A percentile compares a stretch with the other conserved stretches of the same genome.
Evolutionary conservation across 768 basidiomycete species (phyloP).

Genomic region (Suillus clintonianus): DNA sequence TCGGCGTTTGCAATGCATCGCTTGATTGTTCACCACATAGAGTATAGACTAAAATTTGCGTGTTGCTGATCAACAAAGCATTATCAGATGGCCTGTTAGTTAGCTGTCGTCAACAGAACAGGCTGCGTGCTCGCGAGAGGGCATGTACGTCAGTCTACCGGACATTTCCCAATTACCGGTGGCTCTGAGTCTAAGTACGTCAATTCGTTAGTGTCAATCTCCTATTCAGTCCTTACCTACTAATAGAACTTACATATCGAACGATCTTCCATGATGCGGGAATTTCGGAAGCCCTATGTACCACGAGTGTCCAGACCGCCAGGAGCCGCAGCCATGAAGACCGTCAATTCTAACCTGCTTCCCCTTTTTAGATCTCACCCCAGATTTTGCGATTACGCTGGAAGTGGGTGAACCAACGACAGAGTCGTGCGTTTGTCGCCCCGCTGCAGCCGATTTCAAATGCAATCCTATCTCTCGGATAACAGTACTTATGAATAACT

Average conservation of each 20-base stretch:
- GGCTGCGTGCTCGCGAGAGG: not conserved
- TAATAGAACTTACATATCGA: not conserved
- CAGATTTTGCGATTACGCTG: conserved; percentile 1
- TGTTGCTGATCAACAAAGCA: not conserved
- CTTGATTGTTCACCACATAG: not conserved
- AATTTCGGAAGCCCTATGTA: not conserved
- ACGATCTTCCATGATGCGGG: not conserved
- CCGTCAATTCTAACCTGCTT: not conserved
- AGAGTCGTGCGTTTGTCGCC: not conserved
- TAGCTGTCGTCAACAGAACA: not conserved
- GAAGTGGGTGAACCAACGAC: not conserved
- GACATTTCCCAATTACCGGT: not conserved
- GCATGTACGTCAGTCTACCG: not conserved
- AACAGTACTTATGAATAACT: not conserved
- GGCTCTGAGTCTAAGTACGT: not conserved
- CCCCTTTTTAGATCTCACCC: conserved; percentile 2
- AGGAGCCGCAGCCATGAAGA: not conserved
- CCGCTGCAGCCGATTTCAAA: not conserved
- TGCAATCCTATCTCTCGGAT: not conserved
- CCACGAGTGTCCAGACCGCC: not conserved
- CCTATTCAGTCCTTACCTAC: not conserved
- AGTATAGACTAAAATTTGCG: not conserved
- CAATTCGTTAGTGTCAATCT: not conserved
- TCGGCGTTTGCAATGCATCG: not conserved
- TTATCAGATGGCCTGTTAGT: not conserved